A percentile compares a stretch with the other conserved stretches of the same genome.
Evolutionary conservation across 2,329 filamentous ascomycete genomes (phyloP).

Genomic region (Colletotrichum navitas): DNA sequence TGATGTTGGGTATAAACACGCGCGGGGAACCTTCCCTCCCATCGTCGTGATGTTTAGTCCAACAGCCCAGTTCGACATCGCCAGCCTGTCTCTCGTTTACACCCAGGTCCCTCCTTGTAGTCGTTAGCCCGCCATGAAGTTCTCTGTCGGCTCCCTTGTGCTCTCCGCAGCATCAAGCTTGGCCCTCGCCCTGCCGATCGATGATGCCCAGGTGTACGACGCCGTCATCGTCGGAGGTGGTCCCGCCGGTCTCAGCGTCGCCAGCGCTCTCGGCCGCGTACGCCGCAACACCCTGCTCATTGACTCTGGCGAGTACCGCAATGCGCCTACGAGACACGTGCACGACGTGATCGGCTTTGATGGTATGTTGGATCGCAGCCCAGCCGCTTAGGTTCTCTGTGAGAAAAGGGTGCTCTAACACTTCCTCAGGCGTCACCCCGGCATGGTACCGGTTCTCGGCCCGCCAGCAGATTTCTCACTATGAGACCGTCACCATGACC

Average conservation of each 20-base stretch:
- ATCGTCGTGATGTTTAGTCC: too few relatives aligned
- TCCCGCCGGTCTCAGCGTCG: slow-evolving; percentile 65
- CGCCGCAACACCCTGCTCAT: slow-evolving; percentile 67
- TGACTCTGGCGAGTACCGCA: slow-evolving; percentile 71
- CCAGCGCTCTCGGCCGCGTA: slow-evolving; percentile 71
- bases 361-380: slow-evolving; percentile 53
- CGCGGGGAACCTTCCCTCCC: neutral
- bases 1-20: neutral
- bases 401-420: slow-evolving; percentile 1
- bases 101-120: neutral
- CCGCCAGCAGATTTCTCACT: slow-evolving; percentile 64
- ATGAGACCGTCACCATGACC: slow-evolving; percentile 62
- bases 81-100: slow-evolving; percentile 4
- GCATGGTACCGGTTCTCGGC: slow-evolving; percentile 67
- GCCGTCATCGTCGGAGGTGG: slow-evolving; percentile 70
- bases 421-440: slow-evolving; percentile 62
- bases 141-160: slow-evolving; percentile 13
- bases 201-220: slow-evolving; percentile 57
- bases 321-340: slow-evolving; percentile 67
- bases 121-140: slow-evolving; percentile 10
- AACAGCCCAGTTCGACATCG: neutral
- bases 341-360: slow-evolving; percentile 73
- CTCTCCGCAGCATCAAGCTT: slow-evolving; percentile 24
- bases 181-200: slow-evolving; percentile 19
- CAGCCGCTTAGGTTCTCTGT: neutral